Evolutionary conservation across 495 filamentous ascomycete genomes (phyloP), one percentile per base, ranked within the genome.

Genomic region (Choiromyces venosus): DNA sequence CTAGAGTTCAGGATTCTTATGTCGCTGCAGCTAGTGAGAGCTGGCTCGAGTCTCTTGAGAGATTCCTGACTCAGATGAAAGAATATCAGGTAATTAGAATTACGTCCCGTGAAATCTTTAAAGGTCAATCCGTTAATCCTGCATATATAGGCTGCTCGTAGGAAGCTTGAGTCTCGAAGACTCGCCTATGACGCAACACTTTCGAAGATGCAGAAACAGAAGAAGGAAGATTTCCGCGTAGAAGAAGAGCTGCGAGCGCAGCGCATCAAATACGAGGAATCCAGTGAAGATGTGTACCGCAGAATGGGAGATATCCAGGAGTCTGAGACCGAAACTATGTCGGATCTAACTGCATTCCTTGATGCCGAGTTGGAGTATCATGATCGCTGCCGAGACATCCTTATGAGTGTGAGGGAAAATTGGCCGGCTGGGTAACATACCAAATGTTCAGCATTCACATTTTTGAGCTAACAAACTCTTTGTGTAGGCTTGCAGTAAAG

Each of bases 261-360:
- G 81, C 97, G 97, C 80, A 91, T 92, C 73, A 99, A 97, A 82
- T 99, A 97, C 79, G 95, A 97, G 79, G 96, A 98, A 82, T 91
- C 93, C 8, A 96, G 88, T 74, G 95, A 98, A 75, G 95, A 99
- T 78, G 94, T 99, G 72, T 86, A 89, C 75, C 89, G 94, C 74
- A 88, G 95, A 70, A 99, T 99, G 96, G 88, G 95, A 82, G 95
- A 99, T 76, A 97, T 99, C 82, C 92, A 95, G 82, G 93, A 97
- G 69, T 88, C 93, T 10, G 95, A 99, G 81, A 86, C 84, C 25
- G 95, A 98, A 68, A 93, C 90, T 75, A 87, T 97, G 39, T 86
- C 86, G 71, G 94, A 97, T 79, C 83, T 99, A 70, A 88, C 88
- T 2, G 84, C 87, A 10, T 96, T 99, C 81, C 82, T 98, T 71